A percentile compares a stretch with the other conserved stretches of the same genome.
These are phyloP conservation scores for Aspergillus caelatus DNA, from an alignment of 2,329 filamentous ascomycete genomes.

Conservation along the genomic window DNA sequence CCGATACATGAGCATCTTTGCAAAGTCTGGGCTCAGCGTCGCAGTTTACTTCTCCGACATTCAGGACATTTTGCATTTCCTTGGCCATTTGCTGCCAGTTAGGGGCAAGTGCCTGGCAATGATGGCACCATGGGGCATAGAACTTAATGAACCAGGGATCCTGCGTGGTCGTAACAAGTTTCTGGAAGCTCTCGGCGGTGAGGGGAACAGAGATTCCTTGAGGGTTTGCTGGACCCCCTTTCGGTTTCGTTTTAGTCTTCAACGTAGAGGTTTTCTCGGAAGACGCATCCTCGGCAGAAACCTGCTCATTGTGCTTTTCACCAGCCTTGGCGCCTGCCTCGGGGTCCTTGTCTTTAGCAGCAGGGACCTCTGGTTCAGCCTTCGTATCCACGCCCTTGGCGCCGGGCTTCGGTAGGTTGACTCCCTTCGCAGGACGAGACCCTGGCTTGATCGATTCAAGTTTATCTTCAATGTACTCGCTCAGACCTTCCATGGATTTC, in stretches of 20 bases:
- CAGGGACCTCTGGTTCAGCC: slow-evolving; percentile 40
- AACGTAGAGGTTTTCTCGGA: slow-evolving; percentile 41
- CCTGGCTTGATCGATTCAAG: slow-evolving; percentile 80
- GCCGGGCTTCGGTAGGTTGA: slow-evolving; percentile 72
- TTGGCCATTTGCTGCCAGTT: slow-evolving; percentile 88
- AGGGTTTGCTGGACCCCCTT: slow-evolving; percentile 66
- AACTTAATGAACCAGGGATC: slow-evolving; percentile 99
- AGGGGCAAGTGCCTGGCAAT: slow-evolving; percentile 90
- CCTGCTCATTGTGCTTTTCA: slow-evolving; percentile 47
- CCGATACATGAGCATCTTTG: slow-evolving; percentile 79
- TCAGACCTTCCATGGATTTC: slow-evolving; percentile 68
- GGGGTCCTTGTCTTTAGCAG: slow-evolving; percentile 48
- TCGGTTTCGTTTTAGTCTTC: slow-evolving; percentile 55
- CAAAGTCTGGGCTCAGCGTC: slow-evolving; percentile 84
- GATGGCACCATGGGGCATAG: slow-evolving; percentile 95
- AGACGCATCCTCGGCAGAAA: slow-evolving; percentile 23
- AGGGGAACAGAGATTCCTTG: slow-evolving; percentile 75
- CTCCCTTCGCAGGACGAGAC: slow-evolving; percentile 68
- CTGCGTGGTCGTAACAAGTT: slow-evolving; percentile 78
- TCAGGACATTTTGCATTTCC: slow-evolving; percentile 86
- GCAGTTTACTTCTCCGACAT: slow-evolving; percentile 95
- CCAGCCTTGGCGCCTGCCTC: slow-evolving; percentile 42
- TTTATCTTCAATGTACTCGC: slow-evolving; percentile 71
- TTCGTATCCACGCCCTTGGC: slow-evolving; percentile 55
- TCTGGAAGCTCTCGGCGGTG: slow-evolving; percentile 83